A percentile compares a stretch with the other conserved stretches of the same genome.
phyloP scores from a whole-genome alignment of 1,284 basidiomycete genomes.

The Exobasidium cylindrosporum region DNA sequence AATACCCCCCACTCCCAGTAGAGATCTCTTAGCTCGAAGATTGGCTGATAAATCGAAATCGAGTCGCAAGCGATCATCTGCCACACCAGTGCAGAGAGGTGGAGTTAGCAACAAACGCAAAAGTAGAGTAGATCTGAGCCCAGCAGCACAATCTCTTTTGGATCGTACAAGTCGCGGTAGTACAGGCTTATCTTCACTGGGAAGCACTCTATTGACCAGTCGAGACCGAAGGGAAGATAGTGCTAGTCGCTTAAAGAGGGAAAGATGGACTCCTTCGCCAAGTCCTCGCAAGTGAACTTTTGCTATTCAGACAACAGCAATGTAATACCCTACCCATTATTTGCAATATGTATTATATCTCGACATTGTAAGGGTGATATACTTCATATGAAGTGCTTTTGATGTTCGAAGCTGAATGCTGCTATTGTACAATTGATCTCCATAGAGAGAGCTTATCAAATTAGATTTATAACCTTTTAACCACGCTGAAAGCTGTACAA shows the following conservation, averaged over 20 bases:
- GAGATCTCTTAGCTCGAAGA: slow-evolving; percentile 10
- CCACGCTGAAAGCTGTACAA: too few species aligned
- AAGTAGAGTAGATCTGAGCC: slow-evolving; percentile 8
- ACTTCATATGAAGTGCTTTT: too few species aligned
- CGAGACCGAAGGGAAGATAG: not conserved
- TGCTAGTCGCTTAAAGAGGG: not conserved
- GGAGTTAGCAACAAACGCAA: not conserved
- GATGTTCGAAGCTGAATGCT: too few species aligned
- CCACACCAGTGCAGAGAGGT: not conserved
- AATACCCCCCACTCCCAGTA: slow-evolving; percentile 12
- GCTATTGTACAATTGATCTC: too few species aligned
- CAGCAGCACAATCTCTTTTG: slow-evolving; percentile 24
- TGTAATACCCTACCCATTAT: too few species aligned
- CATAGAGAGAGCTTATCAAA: too few species aligned
- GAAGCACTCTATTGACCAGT: not conserved
- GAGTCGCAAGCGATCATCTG: slow-evolving; percentile 10
- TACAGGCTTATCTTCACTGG: not conserved
- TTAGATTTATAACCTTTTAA: too few species aligned
- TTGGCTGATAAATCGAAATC: not conserved
- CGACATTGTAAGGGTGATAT: too few species aligned
- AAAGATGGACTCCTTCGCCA: slow-evolving; percentile 2
- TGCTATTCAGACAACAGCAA: too few species aligned
- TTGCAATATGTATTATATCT: too few species aligned
- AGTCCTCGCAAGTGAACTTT: not conserved
- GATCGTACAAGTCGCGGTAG: slow-evolving; percentile 18